These are phyloP conservation scores for Kodamaea fungicola DNA, from an alignment of 1,139 yeast species.

Conservation along the genomic window DNA sequence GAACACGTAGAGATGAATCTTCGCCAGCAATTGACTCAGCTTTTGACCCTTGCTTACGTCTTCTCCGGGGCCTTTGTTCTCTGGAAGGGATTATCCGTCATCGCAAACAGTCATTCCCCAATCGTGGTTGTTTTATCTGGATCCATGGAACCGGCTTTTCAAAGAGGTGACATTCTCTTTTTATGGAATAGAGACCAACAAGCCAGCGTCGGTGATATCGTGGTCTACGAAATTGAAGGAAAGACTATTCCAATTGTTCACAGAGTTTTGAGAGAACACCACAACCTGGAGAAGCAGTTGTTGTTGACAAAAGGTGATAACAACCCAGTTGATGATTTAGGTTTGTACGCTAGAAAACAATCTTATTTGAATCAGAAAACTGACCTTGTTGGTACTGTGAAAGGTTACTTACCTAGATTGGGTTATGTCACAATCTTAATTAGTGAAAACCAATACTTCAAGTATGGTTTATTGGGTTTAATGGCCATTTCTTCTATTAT, in stretches of 20 bases:
- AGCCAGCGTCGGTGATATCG: conserved; percentile 87
- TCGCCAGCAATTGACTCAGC: conserved; percentile 50
- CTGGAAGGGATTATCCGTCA: conserved; percentile 80
- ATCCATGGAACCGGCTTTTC: conserved; percentile 99
- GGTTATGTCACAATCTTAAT: conserved; percentile 91
- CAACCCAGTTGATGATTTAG: conserved; percentile 87
- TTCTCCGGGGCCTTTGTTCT: conserved; percentile 87
- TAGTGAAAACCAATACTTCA: conserved; percentile 82
- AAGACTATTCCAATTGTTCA: conserved; percentile 93
- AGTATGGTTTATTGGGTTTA: conserved; percentile 65
- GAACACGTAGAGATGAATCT: conserved; percentile 30
- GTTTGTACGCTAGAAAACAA: conserved; percentile 76
- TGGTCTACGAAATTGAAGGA: conserved; percentile 84
- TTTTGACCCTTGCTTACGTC: conserved; percentile 70
- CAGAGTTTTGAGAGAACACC: conserved; percentile 84
- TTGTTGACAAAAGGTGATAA: conserved; percentile 95
- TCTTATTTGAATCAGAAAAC: conserved; percentile 68
- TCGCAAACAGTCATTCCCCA: conserved; percentile 86
- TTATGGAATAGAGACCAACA: conserved; percentile 78
- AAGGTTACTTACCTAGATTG: conserved; percentile 84
- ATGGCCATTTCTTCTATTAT: conserved; percentile 59
- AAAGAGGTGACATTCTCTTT: conserved; percentile 91
- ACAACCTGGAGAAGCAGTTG: conserved; percentile 56
- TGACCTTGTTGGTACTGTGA: conserved; percentile 87
- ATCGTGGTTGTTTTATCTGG: conserved; percentile 96